Conservation (phyloP, 2,329 filamentous ascomycete species). For the Fusarium sp. region DNA sequence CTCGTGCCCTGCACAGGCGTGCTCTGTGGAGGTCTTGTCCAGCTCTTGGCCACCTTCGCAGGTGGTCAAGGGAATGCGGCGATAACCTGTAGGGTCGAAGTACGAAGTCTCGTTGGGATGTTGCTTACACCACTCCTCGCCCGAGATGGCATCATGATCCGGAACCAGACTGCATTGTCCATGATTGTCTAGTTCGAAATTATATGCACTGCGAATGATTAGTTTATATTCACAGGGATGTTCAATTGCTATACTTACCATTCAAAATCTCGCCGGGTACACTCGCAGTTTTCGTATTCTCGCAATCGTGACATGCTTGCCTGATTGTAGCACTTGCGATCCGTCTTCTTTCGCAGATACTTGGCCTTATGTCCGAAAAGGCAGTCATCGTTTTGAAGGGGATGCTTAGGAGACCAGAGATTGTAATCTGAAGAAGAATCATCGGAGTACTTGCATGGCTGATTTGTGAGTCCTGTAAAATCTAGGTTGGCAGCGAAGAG, state of each 20-base stretch:
- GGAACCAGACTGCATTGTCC: conserved; percentile 79
- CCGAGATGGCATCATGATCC: conserved; percentile 69
- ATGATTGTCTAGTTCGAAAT: conserved; percentile 82
- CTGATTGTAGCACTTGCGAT: conserved; percentile 82
- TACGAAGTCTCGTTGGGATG: conserved; percentile 78
- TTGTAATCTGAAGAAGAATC: conserved; percentile 73
- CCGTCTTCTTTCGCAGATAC: conserved; percentile 90
- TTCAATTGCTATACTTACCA: conserved; percentile 67
- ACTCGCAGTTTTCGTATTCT: conserved; percentile 80
- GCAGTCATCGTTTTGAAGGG: conserved; percentile 78
- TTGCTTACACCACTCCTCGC: conserved; percentile 59
- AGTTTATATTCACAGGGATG: background rate
- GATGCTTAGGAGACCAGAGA: conserved; percentile 88
- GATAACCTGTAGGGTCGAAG: conserved; percentile 86
- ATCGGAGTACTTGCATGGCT: conserved; percentile 75
- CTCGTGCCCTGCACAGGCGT: conserved; percentile 78
- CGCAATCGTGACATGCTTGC: conserved; percentile 75
- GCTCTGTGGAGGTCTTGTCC: conserved; percentile 67
- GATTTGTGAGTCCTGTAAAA: conserved; percentile 81
- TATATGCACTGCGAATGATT: conserved; percentile 77
- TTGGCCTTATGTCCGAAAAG: conserved; percentile 90
- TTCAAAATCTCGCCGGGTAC: conserved; percentile 87
- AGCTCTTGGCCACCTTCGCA: conserved; percentile 79
- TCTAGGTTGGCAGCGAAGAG: conserved; percentile 84
- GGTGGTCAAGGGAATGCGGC: conserved; percentile 87